A percentile compares a stretch with the other conserved stretches of the same genome.
phyloP scores from a whole-genome alignment of 1,284 basidiomycete species.

The Puccinia polysora region DNA sequence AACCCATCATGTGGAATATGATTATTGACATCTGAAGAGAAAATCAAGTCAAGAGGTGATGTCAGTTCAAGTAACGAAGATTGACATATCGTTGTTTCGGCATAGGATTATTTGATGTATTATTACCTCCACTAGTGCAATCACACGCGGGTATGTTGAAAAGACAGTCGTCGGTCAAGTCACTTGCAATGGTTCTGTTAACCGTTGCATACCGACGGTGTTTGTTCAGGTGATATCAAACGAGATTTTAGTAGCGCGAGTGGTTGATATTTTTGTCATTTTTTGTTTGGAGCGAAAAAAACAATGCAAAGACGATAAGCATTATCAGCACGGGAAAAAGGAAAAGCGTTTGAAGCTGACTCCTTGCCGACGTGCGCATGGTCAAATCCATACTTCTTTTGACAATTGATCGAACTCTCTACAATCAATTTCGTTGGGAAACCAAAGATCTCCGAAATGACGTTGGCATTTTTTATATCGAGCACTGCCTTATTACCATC shows the following conservation, averaged over 20 bases:
- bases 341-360: background rate
- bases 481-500: background rate
- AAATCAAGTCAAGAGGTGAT: background rate
- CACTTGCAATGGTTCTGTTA: background rate
- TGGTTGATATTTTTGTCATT: background rate
- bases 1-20: slow-evolving; percentile 2
- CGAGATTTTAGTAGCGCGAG: background rate
- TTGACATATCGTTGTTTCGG: too few relatives aligned
- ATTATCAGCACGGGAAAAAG: too few relatives aligned
- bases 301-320: background rate
- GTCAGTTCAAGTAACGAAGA: too few relatives aligned
- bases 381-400: background rate
- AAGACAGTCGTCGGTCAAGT: slow-evolving; percentile 5
- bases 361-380: background rate
- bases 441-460: background rate
- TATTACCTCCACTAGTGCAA: slow-evolving; percentile 2
- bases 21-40: background rate
- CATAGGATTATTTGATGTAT: too few relatives aligned
- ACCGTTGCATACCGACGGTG: too few relatives aligned
- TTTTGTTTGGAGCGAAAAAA: background rate
- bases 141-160: slow-evolving; percentile 12
- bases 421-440: slow-evolving; percentile 15
- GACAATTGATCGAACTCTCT: slow-evolving; percentile 2
- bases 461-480: slow-evolving; percentile 1
- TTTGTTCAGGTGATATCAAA: background rate